Evolutionary conservation across 495 filamentous ascomycete species (phyloP).

Genomic region (Filosporella fistucella): DNA sequence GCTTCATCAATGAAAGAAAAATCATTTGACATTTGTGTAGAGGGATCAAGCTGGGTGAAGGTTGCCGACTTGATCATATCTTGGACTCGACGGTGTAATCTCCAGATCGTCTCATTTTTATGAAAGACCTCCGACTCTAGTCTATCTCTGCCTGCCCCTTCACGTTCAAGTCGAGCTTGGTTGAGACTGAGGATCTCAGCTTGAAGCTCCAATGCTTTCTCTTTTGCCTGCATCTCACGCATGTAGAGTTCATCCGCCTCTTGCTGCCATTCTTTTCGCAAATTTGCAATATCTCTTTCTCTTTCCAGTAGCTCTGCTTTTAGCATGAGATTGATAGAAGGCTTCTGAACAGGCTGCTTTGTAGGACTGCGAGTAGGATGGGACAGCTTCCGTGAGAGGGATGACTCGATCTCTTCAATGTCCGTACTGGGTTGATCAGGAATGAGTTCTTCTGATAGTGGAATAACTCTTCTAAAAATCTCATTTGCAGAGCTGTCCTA

Average conservation of each 20-base stretch:
- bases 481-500: no score
- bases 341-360: no score
- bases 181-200: neutral
- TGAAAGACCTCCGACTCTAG: neutral
- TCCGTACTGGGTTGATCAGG: no score
- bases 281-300: neutral
- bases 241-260: neutral
- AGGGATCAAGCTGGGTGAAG: neutral
- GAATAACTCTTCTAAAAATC: no score
- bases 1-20: no score
- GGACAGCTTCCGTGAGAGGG: no score
- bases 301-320: neutral
- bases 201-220: neutral
- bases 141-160: neutral
- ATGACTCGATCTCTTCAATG: no score
- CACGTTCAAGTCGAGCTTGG: neutral
- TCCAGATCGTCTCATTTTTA: neutral
- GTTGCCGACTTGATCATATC: neutral
- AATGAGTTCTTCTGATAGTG: no score
- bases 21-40: neutral
- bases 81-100: neutral
- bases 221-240: neutral
- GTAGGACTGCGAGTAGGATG: no score
- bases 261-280: conserved; percentile 1
- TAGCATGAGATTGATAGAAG: no score